Base-by-base conservation (phyloP, 768 basidiomycete genomes). In the Boletus sp. region DNA sequence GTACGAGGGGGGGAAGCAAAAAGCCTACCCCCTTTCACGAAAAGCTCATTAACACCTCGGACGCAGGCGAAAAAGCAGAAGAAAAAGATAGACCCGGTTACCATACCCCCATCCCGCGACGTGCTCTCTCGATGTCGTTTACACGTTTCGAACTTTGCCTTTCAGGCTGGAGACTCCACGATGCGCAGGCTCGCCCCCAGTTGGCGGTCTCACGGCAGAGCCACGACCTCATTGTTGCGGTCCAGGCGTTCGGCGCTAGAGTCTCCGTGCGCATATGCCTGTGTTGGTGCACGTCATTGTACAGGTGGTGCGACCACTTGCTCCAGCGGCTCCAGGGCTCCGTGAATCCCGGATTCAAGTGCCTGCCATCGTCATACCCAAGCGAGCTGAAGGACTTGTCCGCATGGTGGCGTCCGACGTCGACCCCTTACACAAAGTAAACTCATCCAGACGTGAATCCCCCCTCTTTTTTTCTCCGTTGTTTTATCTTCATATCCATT, bases 211-310 rank as follows among this genome's bases (percentile, higher is more conserved):
- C 55, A 44, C 67, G 44, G 53, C 65, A 62, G 59, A 30, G 46
- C 50, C 59, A 65, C 52, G 34, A 44, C 62, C 62, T 65, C 49
- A 25, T 64, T 53, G 63, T 65, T 34, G 48, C 56, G 1, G 65
- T 53, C n/a, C 65, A 65, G 59, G 64, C 65, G 21, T 65, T 65
- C 17, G 64, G 64, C 5, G 65, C 62, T 0, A 39, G 57, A n/a
- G 65, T 54, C 34, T 58, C 65, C 15, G 65, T 58, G 37, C 47
- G 51, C 39, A n/a, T 65, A 29, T 58, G 53, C 50, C 4, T 67
- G 55, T 50, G 55, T 7, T 65, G 65, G 65, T 65, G 62, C 59
- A 55, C 65, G 29, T 64, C 62, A 63, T 6, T 64, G 27, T 54
- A 23, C n/a, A 54, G 39, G 51, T 45, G 57, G 56, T 65, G 43